Base-by-base conservation (phyloP, 2,329 filamentous ascomycete species). In the Trichophyton verrucosum region DNA sequence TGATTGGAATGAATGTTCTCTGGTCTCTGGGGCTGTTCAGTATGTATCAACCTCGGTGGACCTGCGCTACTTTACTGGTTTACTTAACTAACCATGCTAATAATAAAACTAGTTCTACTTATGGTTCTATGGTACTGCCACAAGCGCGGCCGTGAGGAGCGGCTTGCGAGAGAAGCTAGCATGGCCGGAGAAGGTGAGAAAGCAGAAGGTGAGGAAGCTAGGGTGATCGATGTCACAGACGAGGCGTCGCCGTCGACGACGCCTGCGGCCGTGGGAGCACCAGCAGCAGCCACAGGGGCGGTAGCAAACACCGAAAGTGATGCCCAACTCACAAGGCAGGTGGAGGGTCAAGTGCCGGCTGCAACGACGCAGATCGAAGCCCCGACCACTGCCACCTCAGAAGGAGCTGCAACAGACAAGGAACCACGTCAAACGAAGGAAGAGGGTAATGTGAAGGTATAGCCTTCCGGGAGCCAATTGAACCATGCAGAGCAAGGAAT, bases 81-180 rank as follows among this genome's bases (percentile, higher is more conserved):
- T 51, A 51, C 20, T n/a, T 7, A n/a, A 42, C 55, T 44, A 57
- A 57, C 17, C 22, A 13, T 57, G n/a, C n/a, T 8, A 24, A 30
- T 46, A 51, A 30, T 30, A 30, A 30, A 57, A 51, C 57, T 61
- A 88, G 89, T 97, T 60, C 81, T 97, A 15, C 82, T 99, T 61
- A 94, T 96, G 71, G 89, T 95, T 51, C 86, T 97, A 68, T 99
- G 92, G 91, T 99, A 97, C 76, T 97, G 91, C 76, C 87, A 97
- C 75, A 97, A 97, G 78, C 88, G 94, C 60, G 94, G 94, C 44
- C 85, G 85, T 51, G 92, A 99, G 76, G 86, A 85, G 5, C 83
- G 94, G 58, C 82, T 97, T 11, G 86, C 87, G 70, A 83, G 78
- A 58, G 81, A 83, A 64, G 57, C 57, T 5, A 40, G n/a, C 33